Conservation (phyloP, 176 grass and related monocot genomes). For the Elaeis guineensis region DNA sequence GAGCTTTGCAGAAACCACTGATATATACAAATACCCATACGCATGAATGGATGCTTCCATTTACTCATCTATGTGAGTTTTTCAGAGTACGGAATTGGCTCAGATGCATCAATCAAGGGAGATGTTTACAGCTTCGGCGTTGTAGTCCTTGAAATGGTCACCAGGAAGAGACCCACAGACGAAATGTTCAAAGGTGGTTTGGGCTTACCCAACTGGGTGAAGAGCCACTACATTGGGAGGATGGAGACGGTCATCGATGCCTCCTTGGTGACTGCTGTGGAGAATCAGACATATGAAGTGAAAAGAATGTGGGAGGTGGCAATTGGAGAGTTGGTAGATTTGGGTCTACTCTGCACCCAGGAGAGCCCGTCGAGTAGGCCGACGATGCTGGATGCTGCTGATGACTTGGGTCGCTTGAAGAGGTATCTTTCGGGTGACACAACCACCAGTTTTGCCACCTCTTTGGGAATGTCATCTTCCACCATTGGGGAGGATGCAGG, state of each 20-base stretch:
- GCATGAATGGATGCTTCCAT: not conserved
- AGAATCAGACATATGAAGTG: not conserved
- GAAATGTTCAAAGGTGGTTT: not conserved
- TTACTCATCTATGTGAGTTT: not conserved
- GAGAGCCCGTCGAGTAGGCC: conserved; percentile 7
- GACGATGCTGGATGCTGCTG: conserved; percentile 19
- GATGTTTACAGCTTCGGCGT: conserved; percentile 55
- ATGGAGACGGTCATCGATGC: not conserved
- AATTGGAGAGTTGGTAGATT: conserved; percentile 7
- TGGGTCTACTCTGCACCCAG: conserved; percentile 12
- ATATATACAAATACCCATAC: not conserved
- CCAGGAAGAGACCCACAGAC: conserved; percentile 27
- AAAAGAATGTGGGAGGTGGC: conserved; percentile 13
- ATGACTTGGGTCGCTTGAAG: conserved; percentile 11
- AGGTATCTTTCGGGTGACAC: conserved; percentile 7
- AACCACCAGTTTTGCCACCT: not conserved
- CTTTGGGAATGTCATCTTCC: too few relatives aligned
- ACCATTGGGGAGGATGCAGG: too few relatives aligned
- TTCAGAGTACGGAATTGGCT: conserved; percentile 38
- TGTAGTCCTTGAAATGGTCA: conserved; percentile 48
- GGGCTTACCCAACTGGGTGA: not conserved
- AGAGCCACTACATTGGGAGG: not conserved
- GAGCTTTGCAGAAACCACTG: too few relatives aligned
- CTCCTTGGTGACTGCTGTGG: not conserved
- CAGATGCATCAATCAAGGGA: conserved; percentile 29